Percentiles rank a stretch among this genome's conserved stretches.
Conservation (phyloP, 164 flowering plant genomes). For the Tinospora cordifolia region DNA sequence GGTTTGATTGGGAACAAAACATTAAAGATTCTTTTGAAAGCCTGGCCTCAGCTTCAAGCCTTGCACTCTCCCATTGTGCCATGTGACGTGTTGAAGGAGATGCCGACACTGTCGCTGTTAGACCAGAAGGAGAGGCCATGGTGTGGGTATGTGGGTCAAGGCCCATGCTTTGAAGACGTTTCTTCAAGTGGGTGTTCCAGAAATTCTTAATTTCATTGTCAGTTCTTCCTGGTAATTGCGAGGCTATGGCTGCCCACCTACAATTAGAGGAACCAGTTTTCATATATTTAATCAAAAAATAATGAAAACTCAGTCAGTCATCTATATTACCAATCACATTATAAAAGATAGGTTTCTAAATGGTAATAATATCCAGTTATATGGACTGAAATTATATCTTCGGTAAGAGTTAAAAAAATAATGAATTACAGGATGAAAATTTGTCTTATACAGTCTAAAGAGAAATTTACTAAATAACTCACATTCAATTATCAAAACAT, state of each 20-base stretch:
- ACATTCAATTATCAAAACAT: no score
- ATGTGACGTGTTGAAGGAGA: slow-evolving; percentile 63
- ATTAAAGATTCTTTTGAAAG: slow-evolving; percentile 59
- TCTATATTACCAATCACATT: neutral
- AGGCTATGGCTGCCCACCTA: slow-evolving; percentile 96
- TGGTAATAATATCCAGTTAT: no score
- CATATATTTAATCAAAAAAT: neutral
- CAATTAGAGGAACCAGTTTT: neutral
- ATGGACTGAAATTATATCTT: no score
- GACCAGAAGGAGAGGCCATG: slow-evolving; percentile 24
- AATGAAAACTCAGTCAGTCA: neutral
- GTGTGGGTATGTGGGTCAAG: slow-evolving; percentile 59
- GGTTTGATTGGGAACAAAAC: slow-evolving; percentile 17
- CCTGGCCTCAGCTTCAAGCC: slow-evolving; percentile 92
- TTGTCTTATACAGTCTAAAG: no score
- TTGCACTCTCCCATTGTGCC: slow-evolving; percentile 97
- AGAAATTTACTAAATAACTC: no score
- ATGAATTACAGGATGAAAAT: no score
- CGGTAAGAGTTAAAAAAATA: no score
- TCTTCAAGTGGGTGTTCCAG: slow-evolving; percentile 95
- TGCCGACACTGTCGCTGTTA: slow-evolving; percentile 2
- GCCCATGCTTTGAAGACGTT: slow-evolving; percentile 60
- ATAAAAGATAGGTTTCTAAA: no score
- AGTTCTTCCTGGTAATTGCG: slow-evolving; percentile 85
- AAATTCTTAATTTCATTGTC: slow-evolving; percentile 97